Conservation (phyloP, 805 yeast species). For the Wickerhamiella parazyma region DNA sequence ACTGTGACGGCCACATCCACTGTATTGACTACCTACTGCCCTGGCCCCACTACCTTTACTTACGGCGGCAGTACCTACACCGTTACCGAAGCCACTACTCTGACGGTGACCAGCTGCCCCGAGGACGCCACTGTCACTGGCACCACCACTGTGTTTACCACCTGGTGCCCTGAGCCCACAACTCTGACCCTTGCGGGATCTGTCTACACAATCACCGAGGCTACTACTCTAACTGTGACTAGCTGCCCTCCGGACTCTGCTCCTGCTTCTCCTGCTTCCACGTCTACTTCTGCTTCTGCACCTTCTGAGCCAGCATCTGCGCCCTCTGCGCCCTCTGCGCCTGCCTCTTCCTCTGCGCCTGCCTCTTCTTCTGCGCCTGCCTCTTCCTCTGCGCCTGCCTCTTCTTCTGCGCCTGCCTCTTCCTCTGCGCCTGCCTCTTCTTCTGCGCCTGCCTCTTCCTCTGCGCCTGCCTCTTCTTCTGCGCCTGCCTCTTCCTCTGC, state of each 20-base stretch:
- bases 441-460: constrained; percentile 5
- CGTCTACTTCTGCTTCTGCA: constrained; percentile 8
- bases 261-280: constrained; percentile 5
- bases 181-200: constrained; percentile 17
- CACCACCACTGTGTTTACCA: constrained; percentile 18
- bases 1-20: constrained; percentile 6
- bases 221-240: constrained; percentile 13
- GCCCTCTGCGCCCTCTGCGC: no score
- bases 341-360: constrained; percentile 4
- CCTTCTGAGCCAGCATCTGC: no score
- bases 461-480: constrained; percentile 4
- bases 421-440: constrained; percentile 5
- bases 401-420: constrained; percentile 5
- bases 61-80: constrained; percentile 59
- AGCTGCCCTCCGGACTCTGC: constrained; percentile 12
- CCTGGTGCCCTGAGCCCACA: constrained; percentile 21
- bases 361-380: constrained; percentile 2
- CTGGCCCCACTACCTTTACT: constrained; percentile 51
- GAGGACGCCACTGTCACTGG: constrained; percentile 12
- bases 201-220: constrained; percentile 19
- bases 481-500: constrained; percentile 6
- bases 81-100: constrained; percentile 65
- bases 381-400: constrained; percentile 6
- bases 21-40: constrained; percentile 33
- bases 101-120: constrained; percentile 72